Base-by-base conservation (phyloP, 1,139 yeast genomes). In the Yamadazyma atlantica region DNA sequence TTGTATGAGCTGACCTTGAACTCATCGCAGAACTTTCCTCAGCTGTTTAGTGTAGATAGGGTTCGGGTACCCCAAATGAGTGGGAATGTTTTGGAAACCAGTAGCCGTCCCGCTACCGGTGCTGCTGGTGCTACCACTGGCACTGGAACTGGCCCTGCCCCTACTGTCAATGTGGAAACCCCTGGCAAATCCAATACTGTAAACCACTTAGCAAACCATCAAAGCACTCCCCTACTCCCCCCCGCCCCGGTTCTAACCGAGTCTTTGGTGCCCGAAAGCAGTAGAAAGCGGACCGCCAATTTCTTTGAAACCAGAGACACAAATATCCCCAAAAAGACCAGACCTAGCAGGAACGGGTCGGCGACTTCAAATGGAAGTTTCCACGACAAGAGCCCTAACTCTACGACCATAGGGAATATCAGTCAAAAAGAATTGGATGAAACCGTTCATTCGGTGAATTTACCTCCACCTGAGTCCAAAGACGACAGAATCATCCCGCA, bases 391-490 rank as follows among this genome's bases (percentile, higher is more conserved):
- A 28, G 30, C 12, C 19, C 30, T n/a, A 16, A 28, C 10, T 16
- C 30, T 8, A 16, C 30, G 4, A 10, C 8, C 8, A 12, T 17
- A 5, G 31, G 22, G 4, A 33, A 26, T 19, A 13, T 14, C 27
- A 29, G 19, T 4, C 25, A 4, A 24, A 15, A 11, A 24, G 14
- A 28, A 4, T 27, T 39, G 22, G 46, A 42, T 17, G 37, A 35
- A 11, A 40, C 46, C 4, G 45, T 54, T 29, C 53, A 55, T 35
- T 41, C 45, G 4, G 51, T 62, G 6, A 55, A 68, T 2, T 49
- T 67, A 27, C 58, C 57, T 12, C 46, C 73, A 4, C 73, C 73
- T 3, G 61, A 58, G n/a, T 38, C 41, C 1, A 43, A 43, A 4
- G 44, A 42, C 10, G 51, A 54, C 33, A 48, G 48, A 14, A 39